Evolutionary conservation across 2,329 filamentous ascomycete species (phyloP).

Genomic region (Alternaria brassicae): DNA sequence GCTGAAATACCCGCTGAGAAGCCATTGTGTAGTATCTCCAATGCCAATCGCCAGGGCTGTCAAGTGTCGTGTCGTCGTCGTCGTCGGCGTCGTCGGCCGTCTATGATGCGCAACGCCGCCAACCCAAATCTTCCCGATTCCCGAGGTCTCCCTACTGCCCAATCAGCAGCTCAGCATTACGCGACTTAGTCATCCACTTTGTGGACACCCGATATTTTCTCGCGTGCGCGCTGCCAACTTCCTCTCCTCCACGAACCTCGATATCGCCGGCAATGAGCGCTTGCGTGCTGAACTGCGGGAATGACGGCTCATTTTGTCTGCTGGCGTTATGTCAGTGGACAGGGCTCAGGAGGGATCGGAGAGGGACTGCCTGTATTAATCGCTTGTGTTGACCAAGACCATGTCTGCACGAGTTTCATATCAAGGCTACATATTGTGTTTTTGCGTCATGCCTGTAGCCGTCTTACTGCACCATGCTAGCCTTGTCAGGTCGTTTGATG

Average conservation of each 20-base stretch:
- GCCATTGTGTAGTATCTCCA: conserved; percentile 41
- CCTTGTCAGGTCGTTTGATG: background rate
- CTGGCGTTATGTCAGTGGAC: conserved; percentile 52
- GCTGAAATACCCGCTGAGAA: conserved; percentile 56
- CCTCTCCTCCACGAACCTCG: conserved; percentile 48
- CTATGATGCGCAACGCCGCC: conserved; percentile 11
- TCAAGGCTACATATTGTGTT: conserved; percentile 57
- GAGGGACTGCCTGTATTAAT: conserved; percentile 62
- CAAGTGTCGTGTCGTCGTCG: conserved; percentile 37
- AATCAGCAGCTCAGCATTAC: conserved; percentile 31
- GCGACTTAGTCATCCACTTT: conserved; percentile 38
- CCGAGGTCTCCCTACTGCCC: conserved; percentile 34
- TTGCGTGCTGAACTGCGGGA: conserved; percentile 45
- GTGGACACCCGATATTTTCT: conserved; percentile 43
- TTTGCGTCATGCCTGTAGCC: background rate
- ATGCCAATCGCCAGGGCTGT: conserved; percentile 28
- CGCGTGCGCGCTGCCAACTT: conserved; percentile 25
- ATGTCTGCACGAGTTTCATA: conserved; percentile 61
- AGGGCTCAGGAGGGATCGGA: conserved; percentile 51
- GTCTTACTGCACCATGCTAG: background rate
- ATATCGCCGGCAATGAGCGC: conserved; percentile 49
- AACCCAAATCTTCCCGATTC: conserved; percentile 33
- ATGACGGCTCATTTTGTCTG: conserved; percentile 44
- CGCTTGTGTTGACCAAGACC: conserved; percentile 54
- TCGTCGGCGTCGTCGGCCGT: conserved; percentile 42